Conservation (phyloP, 306 rosid species). For the Dryas drummondii region DNA sequence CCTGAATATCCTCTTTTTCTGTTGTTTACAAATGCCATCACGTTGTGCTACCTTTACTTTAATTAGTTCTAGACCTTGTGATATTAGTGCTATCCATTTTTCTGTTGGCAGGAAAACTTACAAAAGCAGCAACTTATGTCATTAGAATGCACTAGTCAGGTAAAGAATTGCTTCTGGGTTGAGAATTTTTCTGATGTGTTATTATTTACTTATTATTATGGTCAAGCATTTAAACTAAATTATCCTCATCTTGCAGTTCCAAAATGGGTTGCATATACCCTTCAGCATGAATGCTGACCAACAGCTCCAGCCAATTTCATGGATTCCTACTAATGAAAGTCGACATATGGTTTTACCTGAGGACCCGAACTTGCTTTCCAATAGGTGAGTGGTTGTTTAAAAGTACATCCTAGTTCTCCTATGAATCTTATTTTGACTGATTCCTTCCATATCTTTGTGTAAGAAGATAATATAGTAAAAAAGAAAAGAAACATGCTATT, state of each 20-base stretch:
- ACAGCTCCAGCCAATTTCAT: slow-evolving; percentile 68
- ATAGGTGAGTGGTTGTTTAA: slow-evolving; percentile 42
- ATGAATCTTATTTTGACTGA: slow-evolving; percentile 1
- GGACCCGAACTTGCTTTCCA: slow-evolving; percentile 63
- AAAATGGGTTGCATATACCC: slow-evolving; percentile 63
- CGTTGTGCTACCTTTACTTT: background rate
- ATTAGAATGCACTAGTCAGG: slow-evolving; percentile 78
- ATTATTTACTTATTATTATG: background rate
- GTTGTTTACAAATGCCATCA: background rate
- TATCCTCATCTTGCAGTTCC: slow-evolving; percentile 59
- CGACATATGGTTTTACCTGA: slow-evolving; percentile 58
- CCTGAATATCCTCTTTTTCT: background rate
- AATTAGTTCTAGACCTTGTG: background rate
- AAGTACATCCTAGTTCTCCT: slow-evolving; percentile 4
- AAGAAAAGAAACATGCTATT: background rate
- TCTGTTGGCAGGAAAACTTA: slow-evolving; percentile 54
- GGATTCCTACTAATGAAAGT: slow-evolving; percentile 52
- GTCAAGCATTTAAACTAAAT: slow-evolving; percentile 8
- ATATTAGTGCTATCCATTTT: slow-evolving; percentile 1
- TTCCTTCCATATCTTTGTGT: background rate
- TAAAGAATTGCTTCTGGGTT: slow-evolving; percentile 29
- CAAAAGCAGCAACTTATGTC: slow-evolving; percentile 76
- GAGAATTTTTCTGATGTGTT: background rate
- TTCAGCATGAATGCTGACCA: slow-evolving; percentile 65
- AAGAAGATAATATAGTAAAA: background rate